These are phyloP conservation scores for Linderniella brevidens DNA, from an alignment of 257 asterid species.

Conservation along the genomic window DNA sequence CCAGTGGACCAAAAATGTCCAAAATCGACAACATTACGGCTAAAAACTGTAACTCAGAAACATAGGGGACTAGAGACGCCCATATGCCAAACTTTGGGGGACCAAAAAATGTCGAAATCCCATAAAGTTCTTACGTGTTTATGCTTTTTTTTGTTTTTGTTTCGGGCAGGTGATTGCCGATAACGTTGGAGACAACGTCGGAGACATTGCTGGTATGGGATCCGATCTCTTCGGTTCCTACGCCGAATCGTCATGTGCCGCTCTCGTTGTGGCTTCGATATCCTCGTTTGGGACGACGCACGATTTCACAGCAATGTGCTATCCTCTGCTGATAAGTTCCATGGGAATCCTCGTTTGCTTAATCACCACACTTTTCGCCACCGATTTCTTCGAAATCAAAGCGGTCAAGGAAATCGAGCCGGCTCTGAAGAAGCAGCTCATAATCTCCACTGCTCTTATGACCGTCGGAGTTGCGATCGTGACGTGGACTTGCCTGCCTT, in stretches of 20 bases:
- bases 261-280: slow-evolving; percentile 59
- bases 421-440: slow-evolving; percentile 60
- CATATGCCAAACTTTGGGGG: no score
- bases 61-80: no score
- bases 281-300: slow-evolving; percentile 50
- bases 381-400: slow-evolving; percentile 47
- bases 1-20: no score
- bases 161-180: slow-evolving; percentile 74
- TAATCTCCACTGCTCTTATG: slow-evolving; percentile 79
- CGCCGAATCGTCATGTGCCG: slow-evolving; percentile 59
- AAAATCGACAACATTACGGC: no score
- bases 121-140: no score
- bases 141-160: no score
- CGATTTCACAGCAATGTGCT: slow-evolving; percentile 71
- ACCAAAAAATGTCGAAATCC: no score
- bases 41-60: no score
- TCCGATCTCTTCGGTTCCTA: slow-evolving; percentile 59
- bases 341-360: slow-evolving; percentile 82
- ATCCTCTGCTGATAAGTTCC: slow-evolving; percentile 74
- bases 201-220: slow-evolving; percentile 94
- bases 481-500: slow-evolving; percentile 62
- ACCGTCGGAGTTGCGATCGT: slow-evolving; percentile 64
- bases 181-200: slow-evolving; percentile 90
- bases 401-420: slow-evolving; percentile 52
- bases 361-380: slow-evolving; percentile 66